Evolutionary conservation across 371 early-diverging fungal genomes (phyloP), one percentile per base, ranked within the genome.

Genomic region (Circinella minor): DNA sequence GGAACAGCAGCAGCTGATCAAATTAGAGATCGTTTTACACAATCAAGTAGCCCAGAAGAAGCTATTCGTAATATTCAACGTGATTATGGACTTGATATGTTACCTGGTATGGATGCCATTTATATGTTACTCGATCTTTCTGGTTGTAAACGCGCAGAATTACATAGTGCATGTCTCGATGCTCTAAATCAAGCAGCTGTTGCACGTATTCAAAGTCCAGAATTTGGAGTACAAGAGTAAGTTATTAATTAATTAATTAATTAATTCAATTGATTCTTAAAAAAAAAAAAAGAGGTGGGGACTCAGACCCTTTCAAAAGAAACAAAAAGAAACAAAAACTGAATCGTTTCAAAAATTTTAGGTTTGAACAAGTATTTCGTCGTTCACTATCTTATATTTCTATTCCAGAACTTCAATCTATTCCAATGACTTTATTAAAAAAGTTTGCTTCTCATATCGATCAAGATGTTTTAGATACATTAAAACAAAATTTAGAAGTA

Each of bases 111-210:
- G 20, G 80, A 84, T 10, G 77, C 87, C 39, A 83, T 88, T 64
- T 90, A 89, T 63, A 85, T 85, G 3, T 74, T 92, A 4, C 78
- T 90, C 7, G 90, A 90, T 71, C 81, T 86, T 27, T 86, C 86
- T 46, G 87, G 86, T 10, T 81, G 82, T 46, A 77, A 85, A 17
- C 77, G 90, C 37, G 74, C 80, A 36, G 80, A 86, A 36, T 80
- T 90, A 43, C 91, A 92, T 74, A 66, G 68, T 2, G 77, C 82
- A 0, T 90, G 87, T 65, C 77, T 92, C 62, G 81, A 80, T 15
- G 86, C 89, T 1, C 73, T 88, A n/a, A 82, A 88, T 20, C 69
- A 77, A 61, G 80, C 81, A 15, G 71, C 73, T 62, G 70, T 86
- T 63, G 57, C 71, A 54, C 62, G 68, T 62, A 74, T 86, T 65